Evolutionary conservation across 225 moss, liverwort and hornwort species (phyloP).

Genomic region (Lunularia cruciata): DNA sequence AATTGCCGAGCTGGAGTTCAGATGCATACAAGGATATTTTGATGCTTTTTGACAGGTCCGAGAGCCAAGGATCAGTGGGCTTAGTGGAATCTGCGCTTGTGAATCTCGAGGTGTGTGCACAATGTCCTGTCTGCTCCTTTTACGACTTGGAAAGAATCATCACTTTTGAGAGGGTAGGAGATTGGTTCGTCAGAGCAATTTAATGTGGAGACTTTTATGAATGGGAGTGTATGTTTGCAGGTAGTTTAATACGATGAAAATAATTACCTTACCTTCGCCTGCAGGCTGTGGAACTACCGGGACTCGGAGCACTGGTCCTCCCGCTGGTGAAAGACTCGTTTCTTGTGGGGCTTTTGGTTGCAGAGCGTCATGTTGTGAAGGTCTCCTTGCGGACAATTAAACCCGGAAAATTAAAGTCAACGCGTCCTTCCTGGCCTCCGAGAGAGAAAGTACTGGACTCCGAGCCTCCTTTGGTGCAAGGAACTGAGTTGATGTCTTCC

Average conservation of each 20-base stretch:
- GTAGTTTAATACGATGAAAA: too few relatives aligned
- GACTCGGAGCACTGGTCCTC: constrained; percentile 50
- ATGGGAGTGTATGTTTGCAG: too few relatives aligned
- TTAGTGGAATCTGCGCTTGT: constrained; percentile 43
- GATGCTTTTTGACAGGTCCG: constrained; percentile 58
- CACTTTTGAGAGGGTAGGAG: neutral
- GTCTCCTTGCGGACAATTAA: constrained; percentile 36
- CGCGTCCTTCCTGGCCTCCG: constrained; percentile 86
- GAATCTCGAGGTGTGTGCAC: constrained; percentile 30
- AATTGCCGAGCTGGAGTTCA: constrained; percentile 24
- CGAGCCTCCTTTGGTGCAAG: constrained; percentile 11
- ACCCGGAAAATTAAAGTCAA: constrained; percentile 58
- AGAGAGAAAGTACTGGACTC: constrained; percentile 40
- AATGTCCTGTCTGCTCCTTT: neutral
- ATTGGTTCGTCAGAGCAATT: neutral
- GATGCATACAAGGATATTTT: constrained; percentile 52
- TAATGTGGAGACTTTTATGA: neutral
- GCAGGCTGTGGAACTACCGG: constrained; percentile 71
- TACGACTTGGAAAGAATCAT: neutral
- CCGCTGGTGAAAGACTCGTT: constrained; percentile 89
- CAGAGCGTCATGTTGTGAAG: constrained; percentile 53
- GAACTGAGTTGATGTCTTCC: neutral
- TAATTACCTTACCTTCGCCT: too few relatives aligned
- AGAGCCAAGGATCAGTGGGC: constrained; percentile 36
- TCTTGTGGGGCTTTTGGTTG: constrained; percentile 75